Conservation (phyloP, 2,329 filamentous ascomycete species). For the Stagonosporopsis chrysanthemi region DNA sequence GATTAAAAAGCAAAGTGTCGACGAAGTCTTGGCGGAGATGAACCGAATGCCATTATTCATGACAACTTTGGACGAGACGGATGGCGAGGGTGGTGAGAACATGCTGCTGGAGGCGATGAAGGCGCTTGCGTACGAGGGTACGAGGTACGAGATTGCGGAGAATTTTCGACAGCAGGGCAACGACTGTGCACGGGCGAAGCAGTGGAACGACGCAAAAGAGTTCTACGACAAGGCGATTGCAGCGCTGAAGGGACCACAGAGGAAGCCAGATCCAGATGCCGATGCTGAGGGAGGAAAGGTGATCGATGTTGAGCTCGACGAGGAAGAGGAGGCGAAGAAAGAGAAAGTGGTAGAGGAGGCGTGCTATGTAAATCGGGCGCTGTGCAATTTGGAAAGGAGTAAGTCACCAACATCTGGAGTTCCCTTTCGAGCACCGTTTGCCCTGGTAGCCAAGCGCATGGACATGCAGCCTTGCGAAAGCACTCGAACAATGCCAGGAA, state of each 20-base stretch:
- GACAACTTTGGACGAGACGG: slow-evolving; percentile 78
- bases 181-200: slow-evolving; percentile 77
- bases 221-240: slow-evolving; percentile 89
- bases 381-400: slow-evolving; percentile 86
- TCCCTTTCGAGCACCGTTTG: not conserved
- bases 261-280: slow-evolving; percentile 48
- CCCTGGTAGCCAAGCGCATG: not conserved
- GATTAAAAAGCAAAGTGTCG: slow-evolving; percentile 62
- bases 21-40: slow-evolving; percentile 69
- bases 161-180: slow-evolving; percentile 95
- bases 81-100: slow-evolving; percentile 73
- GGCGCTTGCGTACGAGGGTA: slow-evolving; percentile 92
- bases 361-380: slow-evolving; percentile 84
- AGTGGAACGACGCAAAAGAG: slow-evolving; percentile 84
- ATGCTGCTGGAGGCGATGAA: slow-evolving; percentile 84
- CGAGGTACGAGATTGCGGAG: slow-evolving; percentile 78
- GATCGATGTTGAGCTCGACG: slow-evolving; percentile 61
- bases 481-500: not conserved
- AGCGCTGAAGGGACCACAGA: slow-evolving; percentile 69
- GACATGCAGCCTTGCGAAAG: not conserved
- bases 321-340: slow-evolving; percentile 66
- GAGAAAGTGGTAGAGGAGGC: slow-evolving; percentile 74
- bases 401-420: slow-evolving; percentile 38
- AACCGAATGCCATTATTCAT: slow-evolving; percentile 89
- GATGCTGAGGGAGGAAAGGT: slow-evolving; percentile 48